Evolutionary conservation across 305 asterid species (phyloP), one percentile per base, ranked within the genome.

Genomic region (Rubia balearica): DNA sequence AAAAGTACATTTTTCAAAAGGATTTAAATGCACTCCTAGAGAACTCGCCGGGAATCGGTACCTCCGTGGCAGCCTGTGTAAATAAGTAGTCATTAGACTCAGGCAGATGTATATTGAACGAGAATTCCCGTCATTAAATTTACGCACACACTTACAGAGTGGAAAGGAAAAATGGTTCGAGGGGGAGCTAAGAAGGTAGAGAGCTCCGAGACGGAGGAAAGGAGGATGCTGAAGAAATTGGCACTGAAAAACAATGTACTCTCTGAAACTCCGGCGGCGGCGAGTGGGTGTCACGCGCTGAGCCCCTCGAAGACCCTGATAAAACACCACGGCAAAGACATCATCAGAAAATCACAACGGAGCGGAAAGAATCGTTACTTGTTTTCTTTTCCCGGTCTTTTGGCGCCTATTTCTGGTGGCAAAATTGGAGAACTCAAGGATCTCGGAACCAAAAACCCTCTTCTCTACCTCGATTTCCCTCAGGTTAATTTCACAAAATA

Each of bases 401-500:
- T 92, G 16, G 92, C 81, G 22, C 89, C 96, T 16, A 63, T 90
- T 73, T 84, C 96, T 7, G 95, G 96, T 12, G 98, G 96, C 4
- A 92, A 89, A 77, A 84, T 89, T 24, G 97, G 97, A 67, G 95
- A 89, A 68, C 92, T 89, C 73, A 86, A 82, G 75, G 90, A 92
- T 78, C 90, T 90, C 49, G 98, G 87, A 76, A 87, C 96, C 55
- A 90, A 90, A 82, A 88, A 92, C 75, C 98, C 98, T 48, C 76
- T 90, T 64, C 90, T 92, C 30, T 92, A 90, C 88, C 92, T 90
- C 57, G 91, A 92, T 40, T 92, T 88, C 56, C 96, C 92, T 22
- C 95, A 85, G 98, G 98, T 87, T 73, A 59, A 51, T 71, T 41
- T 3, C 3, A 55, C 1, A 9, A 17, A 0, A 55, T 55, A 5